phyloP scores from a whole-genome alignment of 257 asterid species.

The Solanum tarijense region DNA sequence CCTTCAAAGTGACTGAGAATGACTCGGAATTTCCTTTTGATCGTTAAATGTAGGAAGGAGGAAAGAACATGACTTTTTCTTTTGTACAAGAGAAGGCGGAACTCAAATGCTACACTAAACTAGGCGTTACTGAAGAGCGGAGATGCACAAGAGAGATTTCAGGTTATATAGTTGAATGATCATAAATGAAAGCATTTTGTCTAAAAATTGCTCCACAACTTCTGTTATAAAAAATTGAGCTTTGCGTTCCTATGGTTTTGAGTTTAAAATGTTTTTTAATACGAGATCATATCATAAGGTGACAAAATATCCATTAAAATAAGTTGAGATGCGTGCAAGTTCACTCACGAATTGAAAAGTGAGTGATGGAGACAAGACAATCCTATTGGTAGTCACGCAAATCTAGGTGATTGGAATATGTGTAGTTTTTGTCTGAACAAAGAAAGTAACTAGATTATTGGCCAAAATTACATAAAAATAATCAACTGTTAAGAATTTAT shows the following conservation, averaged over 20 bases:
- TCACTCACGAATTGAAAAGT: no score
- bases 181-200: not conserved
- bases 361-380: not conserved
- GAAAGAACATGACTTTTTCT: not conserved
- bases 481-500: no score
- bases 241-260: not conserved
- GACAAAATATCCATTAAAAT: no score
- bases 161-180: no score
- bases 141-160: no score
- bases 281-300: no score
- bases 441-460: no score
- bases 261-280: not conserved
- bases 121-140: not conserved
- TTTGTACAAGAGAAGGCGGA: not conserved
- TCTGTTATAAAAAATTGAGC: not conserved
- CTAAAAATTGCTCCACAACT: not conserved
- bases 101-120: not conserved
- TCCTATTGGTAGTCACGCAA: not conserved
- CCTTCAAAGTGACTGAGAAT: slow-evolving; percentile 70
- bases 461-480: no score
- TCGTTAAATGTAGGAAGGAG: slow-evolving; percentile 10
- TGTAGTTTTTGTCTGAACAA: no score
- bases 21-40: slow-evolving; percentile 66
- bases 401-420: not conserved
- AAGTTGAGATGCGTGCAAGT: no score